Percentiles rank a stretch among this genome's conserved stretches.
Evolutionary conservation across 2,329 filamentous ascomycete species (phyloP).

Genomic region (Byssothecium circinans): DNA sequence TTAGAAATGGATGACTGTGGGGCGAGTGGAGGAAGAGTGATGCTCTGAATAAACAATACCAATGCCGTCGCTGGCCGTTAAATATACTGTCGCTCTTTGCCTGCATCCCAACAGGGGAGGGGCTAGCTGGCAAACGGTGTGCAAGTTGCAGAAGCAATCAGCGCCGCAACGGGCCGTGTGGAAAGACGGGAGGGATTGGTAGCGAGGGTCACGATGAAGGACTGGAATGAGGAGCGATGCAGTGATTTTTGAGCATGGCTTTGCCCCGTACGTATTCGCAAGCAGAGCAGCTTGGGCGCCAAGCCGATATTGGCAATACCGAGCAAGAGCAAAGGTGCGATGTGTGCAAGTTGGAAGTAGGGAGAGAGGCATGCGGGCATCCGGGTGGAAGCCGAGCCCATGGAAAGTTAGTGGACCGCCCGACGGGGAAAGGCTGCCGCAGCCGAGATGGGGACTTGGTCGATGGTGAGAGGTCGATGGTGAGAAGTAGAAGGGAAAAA

Average conservation of each 20-base stretch:
- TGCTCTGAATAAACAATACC: constrained; percentile 17
- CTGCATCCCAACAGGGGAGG: constrained; percentile 24
- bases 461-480: not conserved
- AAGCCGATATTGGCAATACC: not conserved
- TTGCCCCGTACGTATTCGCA: too few relatives aligned
- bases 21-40: constrained; percentile 10
- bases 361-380: not conserved
- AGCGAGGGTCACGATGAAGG: constrained; percentile 24
- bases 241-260: too few relatives aligned
- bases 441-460: not conserved
- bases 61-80: constrained; percentile 29
- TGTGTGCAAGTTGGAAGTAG: not conserved
- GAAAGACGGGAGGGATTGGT: constrained; percentile 36
- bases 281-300: not conserved
- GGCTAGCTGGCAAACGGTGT: constrained; percentile 29
- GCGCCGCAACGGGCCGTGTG: constrained; percentile 39
- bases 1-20: not conserved
- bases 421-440: not conserved
- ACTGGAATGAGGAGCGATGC: constrained; percentile 33
- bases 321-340: not conserved
- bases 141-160: constrained; percentile 29
- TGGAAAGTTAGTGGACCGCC: not conserved
- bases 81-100: constrained; percentile 24
- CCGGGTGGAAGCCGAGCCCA: not conserved
- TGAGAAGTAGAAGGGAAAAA: not conserved